These are phyloP conservation scores for Coemansia asiatica DNA, from an alignment of 192 early-diverging fungal genomes.

Conservation along the genomic window DNA sequence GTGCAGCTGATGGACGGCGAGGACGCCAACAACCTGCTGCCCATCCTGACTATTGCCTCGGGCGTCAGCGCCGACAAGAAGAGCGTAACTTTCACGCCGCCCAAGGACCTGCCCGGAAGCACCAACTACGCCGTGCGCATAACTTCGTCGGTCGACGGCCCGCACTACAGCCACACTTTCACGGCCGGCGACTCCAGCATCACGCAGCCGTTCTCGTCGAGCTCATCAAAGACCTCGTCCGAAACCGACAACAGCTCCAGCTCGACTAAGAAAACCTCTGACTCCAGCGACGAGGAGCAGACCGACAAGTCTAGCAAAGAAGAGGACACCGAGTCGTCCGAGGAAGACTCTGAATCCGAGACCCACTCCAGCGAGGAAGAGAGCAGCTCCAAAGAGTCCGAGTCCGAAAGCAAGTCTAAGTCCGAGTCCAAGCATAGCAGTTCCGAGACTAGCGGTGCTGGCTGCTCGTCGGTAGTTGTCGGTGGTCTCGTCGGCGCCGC, in stretches of 20 bases:
- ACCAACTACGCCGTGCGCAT: conserved; percentile 42
- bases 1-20: conserved; percentile 52
- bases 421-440: neutral
- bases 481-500: conserved; percentile 31
- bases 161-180: conserved; percentile 54
- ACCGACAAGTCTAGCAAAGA: neutral
- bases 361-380: conserved; percentile 16
- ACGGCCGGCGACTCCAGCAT: conserved; percentile 22
- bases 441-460: conserved; percentile 23
- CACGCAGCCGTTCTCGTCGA: conserved; percentile 10
- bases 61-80: conserved; percentile 18
- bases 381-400: neutral
- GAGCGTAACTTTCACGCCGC: conserved; percentile 28
- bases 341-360: neutral
- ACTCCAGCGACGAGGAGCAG: conserved; percentile 8
- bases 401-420: neutral
- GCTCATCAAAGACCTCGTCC: neutral
- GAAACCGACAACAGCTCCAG: neutral
- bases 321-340: neutral
- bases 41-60: conserved; percentile 26
- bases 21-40: conserved; percentile 45
- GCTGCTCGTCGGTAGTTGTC: conserved; percentile 14
- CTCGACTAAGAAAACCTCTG: conserved; percentile 6
- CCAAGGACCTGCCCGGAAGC: conserved; percentile 25
- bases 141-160: conserved; percentile 34